Conservation (phyloP, 2,329 filamentous ascomycete genomes). For the Penicillium sp. region DNA sequence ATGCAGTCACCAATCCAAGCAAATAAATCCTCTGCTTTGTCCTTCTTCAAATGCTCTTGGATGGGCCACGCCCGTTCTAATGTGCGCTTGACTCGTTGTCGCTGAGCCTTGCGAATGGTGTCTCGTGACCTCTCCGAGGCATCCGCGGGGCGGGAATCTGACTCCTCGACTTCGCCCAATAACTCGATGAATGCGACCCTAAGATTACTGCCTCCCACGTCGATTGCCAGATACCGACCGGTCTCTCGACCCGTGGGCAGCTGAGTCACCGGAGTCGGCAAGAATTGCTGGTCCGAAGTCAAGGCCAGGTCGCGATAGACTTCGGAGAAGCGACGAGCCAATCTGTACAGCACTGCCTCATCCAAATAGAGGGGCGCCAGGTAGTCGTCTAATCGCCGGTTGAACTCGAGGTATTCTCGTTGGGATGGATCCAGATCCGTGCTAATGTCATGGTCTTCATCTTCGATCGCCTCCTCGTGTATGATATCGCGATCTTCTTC, state of each 20-base stretch:
- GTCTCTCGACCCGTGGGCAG: conserved; percentile 57
- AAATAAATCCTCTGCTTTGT: conserved; percentile 75
- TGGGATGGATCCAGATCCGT: conserved; percentile 35
- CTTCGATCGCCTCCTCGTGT: conserved; percentile 37
- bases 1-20: conserved; percentile 81
- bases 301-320: conserved; percentile 50
- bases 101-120: conserved; percentile 51
- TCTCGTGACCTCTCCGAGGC: conserved; percentile 46
- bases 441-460: conserved; percentile 40
- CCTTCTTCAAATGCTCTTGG: conserved; percentile 59
- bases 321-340: conserved; percentile 51
- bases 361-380: conserved; percentile 46
- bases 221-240: conserved; percentile 59
- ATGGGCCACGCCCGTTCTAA: conserved; percentile 59
- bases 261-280: conserved; percentile 52
- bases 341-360: conserved; percentile 48
- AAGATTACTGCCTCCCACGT: conserved; percentile 61
- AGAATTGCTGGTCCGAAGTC: conserved; percentile 51
- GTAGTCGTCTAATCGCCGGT: conserved; percentile 46
- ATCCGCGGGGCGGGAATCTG: conserved; percentile 36
- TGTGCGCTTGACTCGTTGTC: conserved; percentile 51
- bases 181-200: conserved; percentile 61
- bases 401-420: conserved; percentile 36
- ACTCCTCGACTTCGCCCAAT: conserved; percentile 47
- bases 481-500: conserved; percentile 36